Percentiles rank a stretch among this genome's conserved stretches.
Evolutionary conservation across 2,329 filamentous ascomycete species (phyloP).

Genomic region (Ophiognomonia clavigignenti-juglandacearum): DNA sequence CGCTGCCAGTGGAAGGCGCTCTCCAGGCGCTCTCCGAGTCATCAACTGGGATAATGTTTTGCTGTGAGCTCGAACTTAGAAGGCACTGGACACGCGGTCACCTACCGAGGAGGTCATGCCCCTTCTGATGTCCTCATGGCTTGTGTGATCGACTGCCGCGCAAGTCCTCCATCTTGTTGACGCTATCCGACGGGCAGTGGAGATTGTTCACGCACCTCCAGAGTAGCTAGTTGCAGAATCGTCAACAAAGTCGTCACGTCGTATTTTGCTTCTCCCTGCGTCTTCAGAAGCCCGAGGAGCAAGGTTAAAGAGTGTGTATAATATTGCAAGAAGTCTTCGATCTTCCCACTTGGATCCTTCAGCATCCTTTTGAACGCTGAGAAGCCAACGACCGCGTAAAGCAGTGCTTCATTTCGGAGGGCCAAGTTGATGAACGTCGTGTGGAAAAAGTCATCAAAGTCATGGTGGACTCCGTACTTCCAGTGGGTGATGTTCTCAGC

Average conservation of each 20-base stretch:
- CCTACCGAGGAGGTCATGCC: too few relatives aligned
- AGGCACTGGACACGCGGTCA: too few relatives aligned
- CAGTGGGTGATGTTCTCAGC: constrained; percentile 71
- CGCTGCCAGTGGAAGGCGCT: too few relatives aligned
- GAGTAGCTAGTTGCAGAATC: constrained; percentile 85
- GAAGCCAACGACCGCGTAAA: constrained; percentile 85
- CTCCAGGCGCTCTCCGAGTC: too few relatives aligned
- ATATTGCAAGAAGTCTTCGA: constrained; percentile 79
- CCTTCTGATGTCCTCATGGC: too few relatives aligned
- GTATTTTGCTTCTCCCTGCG: constrained; percentile 60
- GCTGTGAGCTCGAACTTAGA: too few relatives aligned
- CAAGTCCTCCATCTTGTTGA: too few relatives aligned
- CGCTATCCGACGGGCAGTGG: too few relatives aligned
- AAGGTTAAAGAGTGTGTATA: constrained; percentile 84
- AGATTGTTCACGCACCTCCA: constrained; percentile 80
- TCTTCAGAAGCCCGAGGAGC: constrained; percentile 66
- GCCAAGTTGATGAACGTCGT: constrained; percentile 68
- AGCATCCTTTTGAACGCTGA: constrained; percentile 81
- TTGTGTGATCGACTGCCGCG: too few relatives aligned
- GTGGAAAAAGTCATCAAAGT: constrained; percentile 69
- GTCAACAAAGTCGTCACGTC: constrained; percentile 74
- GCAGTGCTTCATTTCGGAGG: constrained; percentile 67
- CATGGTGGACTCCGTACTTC: constrained; percentile 75
- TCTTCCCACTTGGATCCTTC: constrained; percentile 62
- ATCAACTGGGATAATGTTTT: too few relatives aligned